These are phyloP conservation scores for Yarrowia sp. DNA, from an alignment of 805 yeast species.

Conservation along the genomic window DNA sequence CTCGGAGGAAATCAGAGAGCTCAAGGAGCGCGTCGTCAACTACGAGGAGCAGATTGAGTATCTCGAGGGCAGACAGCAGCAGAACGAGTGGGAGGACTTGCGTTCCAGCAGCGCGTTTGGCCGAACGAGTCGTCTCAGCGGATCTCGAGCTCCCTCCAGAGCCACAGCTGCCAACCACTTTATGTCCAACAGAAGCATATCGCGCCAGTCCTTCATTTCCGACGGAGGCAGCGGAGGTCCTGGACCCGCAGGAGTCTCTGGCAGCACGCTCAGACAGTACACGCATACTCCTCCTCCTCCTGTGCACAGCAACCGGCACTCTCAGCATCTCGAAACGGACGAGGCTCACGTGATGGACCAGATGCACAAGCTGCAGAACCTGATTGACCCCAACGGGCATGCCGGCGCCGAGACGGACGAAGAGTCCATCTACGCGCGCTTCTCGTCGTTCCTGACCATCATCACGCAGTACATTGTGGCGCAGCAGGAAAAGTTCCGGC, in stretches of 20 bases:
- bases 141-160: constrained; percentile 9
- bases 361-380: constrained; percentile 7
- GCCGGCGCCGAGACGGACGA: background rate
- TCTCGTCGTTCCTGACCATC: background rate
- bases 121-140: constrained; percentile 7
- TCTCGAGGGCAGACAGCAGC: constrained; percentile 10
- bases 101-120: background rate
- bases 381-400: constrained; percentile 2
- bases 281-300: background rate
- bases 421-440: constrained; percentile 5
- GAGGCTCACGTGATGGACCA: constrained; percentile 20
- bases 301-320: background rate
- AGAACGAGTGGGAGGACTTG: constrained; percentile 4
- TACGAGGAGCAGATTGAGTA: constrained; percentile 24
- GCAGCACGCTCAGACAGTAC: background rate
- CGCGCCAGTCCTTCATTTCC: constrained; percentile 4
- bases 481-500: constrained; percentile 12
- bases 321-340: background rate
- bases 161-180: background rate
- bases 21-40: constrained; percentile 19
- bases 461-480: constrained; percentile 5
- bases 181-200: constrained; percentile 6
- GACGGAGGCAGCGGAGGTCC: background rate
- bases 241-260: no score
- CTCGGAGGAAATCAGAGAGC: constrained; percentile 11